A percentile compares a stretch with the other conserved stretches of the same genome.
These are phyloP conservation scores for Fusarium pseudocircinatum DNA, from an alignment of 2,329 filamentous ascomycete genomes.

Conservation along the genomic window DNA sequence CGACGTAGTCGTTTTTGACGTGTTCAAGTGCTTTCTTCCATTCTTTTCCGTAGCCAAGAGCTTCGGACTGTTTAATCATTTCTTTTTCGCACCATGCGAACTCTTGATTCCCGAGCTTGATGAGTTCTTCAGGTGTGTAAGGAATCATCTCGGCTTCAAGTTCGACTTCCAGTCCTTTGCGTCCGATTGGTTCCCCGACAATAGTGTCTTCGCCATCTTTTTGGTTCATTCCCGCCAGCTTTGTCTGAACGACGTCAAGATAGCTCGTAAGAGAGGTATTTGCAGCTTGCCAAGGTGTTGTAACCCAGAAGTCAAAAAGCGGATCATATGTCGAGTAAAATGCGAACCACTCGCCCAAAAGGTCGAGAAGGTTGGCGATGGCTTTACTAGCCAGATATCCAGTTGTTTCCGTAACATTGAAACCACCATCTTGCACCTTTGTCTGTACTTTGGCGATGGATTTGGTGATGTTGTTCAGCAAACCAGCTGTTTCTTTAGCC, in stretches of 20 bases:
- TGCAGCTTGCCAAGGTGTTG: slow-evolving; percentile 19
- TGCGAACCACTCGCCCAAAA: slow-evolving; percentile 15
- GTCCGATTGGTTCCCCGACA: slow-evolving; percentile 23
- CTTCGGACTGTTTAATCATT: slow-evolving; percentile 28
- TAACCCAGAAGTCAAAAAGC: slow-evolving; percentile 30
- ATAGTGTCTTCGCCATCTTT: slow-evolving; percentile 9
- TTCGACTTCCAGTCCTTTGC: slow-evolving; percentile 19
- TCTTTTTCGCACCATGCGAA: slow-evolving; percentile 31
- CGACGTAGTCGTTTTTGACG: slow-evolving; percentile 31
- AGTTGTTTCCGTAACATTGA: slow-evolving; percentile 25
- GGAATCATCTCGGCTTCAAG: slow-evolving; percentile 33
- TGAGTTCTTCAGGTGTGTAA: slow-evolving; percentile 18
- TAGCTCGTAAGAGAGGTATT: neutral
- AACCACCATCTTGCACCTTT: slow-evolving; percentile 7
- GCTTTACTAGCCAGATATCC: slow-evolving; percentile 24
- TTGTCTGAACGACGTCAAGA: slow-evolving; percentile 9
- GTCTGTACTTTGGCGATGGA: slow-evolving; percentile 4
- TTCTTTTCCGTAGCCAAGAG: slow-evolving; percentile 19
- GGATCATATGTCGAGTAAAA: slow-evolving; percentile 33
- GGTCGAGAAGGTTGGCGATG: neutral
- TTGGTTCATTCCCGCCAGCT: slow-evolving; percentile 18
- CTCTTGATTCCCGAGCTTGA: slow-evolving; percentile 27
- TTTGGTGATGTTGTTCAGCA: slow-evolving; percentile 22
- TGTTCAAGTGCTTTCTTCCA: slow-evolving; percentile 28
- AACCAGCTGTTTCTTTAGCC: slow-evolving; percentile 9